These are phyloP conservation scores for Fusarium albosuccineum DNA, from an alignment of 2,329 filamentous ascomycete species.

Conservation along the genomic window DNA sequence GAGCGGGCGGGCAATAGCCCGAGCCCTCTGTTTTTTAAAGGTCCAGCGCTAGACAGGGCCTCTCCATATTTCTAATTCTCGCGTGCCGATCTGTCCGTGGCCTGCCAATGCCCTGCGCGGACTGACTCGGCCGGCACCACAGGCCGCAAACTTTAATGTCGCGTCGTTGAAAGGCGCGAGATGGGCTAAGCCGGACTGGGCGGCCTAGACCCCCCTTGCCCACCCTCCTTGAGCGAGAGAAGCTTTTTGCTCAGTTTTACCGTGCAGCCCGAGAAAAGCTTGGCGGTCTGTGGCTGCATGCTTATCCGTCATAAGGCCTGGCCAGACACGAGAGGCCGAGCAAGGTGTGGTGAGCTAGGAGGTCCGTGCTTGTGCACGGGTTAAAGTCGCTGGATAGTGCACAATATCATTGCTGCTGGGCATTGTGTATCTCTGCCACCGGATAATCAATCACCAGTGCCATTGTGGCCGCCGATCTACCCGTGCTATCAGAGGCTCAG, in stretches of 20 bases:
- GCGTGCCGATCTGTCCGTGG: slow-evolving; percentile 47
- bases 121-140: slow-evolving; percentile 40
- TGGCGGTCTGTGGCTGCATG: slow-evolving; percentile 47
- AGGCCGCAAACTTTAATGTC: slow-evolving; percentile 33
- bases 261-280: slow-evolving; percentile 47
- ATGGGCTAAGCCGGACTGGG: background rate
- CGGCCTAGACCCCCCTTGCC: background rate
- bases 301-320: slow-evolving; percentile 42
- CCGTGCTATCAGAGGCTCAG: slow-evolving; percentile 15
- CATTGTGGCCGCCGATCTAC: slow-evolving; percentile 29
- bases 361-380: background rate
- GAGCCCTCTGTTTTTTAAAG: slow-evolving; percentile 5
- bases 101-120: slow-evolving; percentile 24
- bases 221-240: slow-evolving; percentile 32
- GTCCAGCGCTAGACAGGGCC: slow-evolving; percentile 39
- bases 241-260: slow-evolving; percentile 46
- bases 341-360: background rate
- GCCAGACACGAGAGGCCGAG: slow-evolving; percentile 18
- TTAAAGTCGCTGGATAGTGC: background rate
- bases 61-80: slow-evolving; percentile 45
- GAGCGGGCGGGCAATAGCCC: slow-evolving; percentile 8
- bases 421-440: too few relatives aligned
- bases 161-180: background rate
- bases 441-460: too few relatives aligned
- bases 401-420: too few relatives aligned